A percentile compares a stretch with the other conserved stretches of the same genome.
These are phyloP conservation scores for Xylaria cubensis DNA, from an alignment of 495 filamentous ascomycete species.

Conservation along the genomic window DNA sequence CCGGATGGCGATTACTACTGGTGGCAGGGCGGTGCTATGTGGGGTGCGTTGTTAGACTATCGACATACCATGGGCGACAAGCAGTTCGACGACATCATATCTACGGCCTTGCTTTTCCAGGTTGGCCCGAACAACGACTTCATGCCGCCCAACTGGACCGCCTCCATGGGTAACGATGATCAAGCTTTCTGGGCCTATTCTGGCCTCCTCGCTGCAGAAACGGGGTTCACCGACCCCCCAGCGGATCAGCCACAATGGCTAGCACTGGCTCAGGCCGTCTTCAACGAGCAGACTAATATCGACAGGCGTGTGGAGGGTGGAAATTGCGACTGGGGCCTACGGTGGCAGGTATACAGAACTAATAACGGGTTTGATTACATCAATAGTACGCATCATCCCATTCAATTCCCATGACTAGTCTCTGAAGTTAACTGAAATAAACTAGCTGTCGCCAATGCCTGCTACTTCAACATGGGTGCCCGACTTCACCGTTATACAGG, in stretches of 20 bases:
- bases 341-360: conserved; percentile 80
- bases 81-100: conserved; percentile 59
- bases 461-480: conserved; percentile 68
- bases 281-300: conserved; percentile 66
- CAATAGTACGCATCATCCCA: conserved; percentile 58
- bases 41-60: conserved; percentile 66
- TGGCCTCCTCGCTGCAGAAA: conserved; percentile 72
- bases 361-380: conserved; percentile 78
- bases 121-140: conserved; percentile 58
- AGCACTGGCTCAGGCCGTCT: conserved; percentile 72
- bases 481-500: conserved; percentile 65
- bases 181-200: conserved; percentile 77
- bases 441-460: conserved; percentile 60
- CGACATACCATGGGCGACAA: conserved; percentile 63
- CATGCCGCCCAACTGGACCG: conserved; percentile 63
- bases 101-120: conserved; percentile 60
- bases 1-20: conserved; percentile 66
- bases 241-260: conserved; percentile 67
- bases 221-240: conserved; percentile 66
- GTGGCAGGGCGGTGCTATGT: conserved; percentile 76
- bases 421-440: conserved; percentile 1
- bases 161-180: conserved; percentile 73
- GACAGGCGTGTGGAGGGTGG: conserved; percentile 64
- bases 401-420: background rate
- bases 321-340: conserved; percentile 72